Evolutionary conservation across 2,329 filamentous ascomycete genomes (phyloP), one percentile per base, ranked within the genome.

Genomic region (Fusarium tricinctum): DNA sequence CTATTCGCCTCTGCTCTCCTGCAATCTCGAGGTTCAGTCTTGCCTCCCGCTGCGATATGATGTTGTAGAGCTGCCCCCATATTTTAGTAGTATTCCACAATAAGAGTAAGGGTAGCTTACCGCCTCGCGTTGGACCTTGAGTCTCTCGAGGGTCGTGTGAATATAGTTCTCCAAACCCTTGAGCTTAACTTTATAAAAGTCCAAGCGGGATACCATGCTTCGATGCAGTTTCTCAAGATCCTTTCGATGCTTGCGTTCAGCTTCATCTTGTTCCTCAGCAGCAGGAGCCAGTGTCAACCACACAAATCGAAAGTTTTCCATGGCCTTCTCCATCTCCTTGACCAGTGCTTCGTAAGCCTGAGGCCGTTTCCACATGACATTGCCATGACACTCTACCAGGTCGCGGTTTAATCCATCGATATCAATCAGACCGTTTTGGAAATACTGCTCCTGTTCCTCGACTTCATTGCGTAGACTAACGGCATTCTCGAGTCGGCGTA

Each of bases 11-110:
- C 75, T 89, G 87, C 68, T 88, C 86, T 62, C 84, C 84, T 9
- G 87, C 86, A 76, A 88, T 90, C 74, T 89, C 83, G 48, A 90
- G 84, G 70, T 88, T 89, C 58, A 90, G 82, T 62, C 88, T 86
- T 7, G 86, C 88, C 74, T 90, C 88, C 53, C 87, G 86, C 78
- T 90, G 88, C 6, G 87, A 86, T 74, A 89, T 89, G 76, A 90
- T 88, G 75, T 89, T 90, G 76, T 89, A 90, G 9, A 90, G 79
- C 87, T 89, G 58, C 8, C 9, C 9, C 10, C 12, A 8, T 26
- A 22, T n/a, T 40, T 74, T 19, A 71, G 72, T 30, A 19, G 8
- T n/a, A 26, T 23, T 49, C 22, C n/a, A 53, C 8, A 22, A 51
- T 19, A 9, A 22, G 9, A 10, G 80, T 8, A 26, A 20, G 6